Evolutionary conservation across 148 eudicot species (phyloP).

Genomic region (Chenopodium formosanum): DNA sequence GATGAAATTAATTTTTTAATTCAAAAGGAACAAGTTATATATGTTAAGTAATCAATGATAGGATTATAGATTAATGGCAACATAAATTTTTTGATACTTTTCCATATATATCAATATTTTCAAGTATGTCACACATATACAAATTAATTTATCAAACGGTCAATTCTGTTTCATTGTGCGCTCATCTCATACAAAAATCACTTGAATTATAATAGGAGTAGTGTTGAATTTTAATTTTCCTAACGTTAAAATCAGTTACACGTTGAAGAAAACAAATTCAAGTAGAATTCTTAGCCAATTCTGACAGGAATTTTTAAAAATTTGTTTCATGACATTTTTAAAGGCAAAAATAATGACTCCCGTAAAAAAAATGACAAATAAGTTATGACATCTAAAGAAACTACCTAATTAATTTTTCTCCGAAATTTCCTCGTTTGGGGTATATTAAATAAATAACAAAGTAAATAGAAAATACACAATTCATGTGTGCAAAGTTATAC

Average conservation of each 20-base stretch:
- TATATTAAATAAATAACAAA: not conserved
- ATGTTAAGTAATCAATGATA: not conserved
- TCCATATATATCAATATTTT: not conserved
- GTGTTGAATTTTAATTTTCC: no score
- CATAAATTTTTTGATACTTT: not conserved
- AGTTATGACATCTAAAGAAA: not conserved
- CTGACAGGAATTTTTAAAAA: not conserved
- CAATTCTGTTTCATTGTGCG: no score
- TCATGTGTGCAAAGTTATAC: not conserved
- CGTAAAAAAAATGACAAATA: not conserved
- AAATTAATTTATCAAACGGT: no score
- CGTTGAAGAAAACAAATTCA: not conserved
- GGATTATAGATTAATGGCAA: not conserved
- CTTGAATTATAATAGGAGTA: no score
- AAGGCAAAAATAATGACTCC: no score
- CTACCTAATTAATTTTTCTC: not conserved
- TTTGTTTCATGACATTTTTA: not conserved
- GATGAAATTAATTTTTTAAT: not conserved
- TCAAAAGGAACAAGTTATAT: not conserved
- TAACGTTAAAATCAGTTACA: slow-evolving; percentile 10
- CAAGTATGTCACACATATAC: no score
- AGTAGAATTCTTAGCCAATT: not conserved
- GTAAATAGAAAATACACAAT: not conserved
- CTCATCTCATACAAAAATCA: no score
- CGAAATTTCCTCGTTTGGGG: not conserved